These are phyloP conservation scores for Saccharomycopsis microspora DNA, from an alignment of 805 yeast species.

Conservation along the genomic window DNA sequence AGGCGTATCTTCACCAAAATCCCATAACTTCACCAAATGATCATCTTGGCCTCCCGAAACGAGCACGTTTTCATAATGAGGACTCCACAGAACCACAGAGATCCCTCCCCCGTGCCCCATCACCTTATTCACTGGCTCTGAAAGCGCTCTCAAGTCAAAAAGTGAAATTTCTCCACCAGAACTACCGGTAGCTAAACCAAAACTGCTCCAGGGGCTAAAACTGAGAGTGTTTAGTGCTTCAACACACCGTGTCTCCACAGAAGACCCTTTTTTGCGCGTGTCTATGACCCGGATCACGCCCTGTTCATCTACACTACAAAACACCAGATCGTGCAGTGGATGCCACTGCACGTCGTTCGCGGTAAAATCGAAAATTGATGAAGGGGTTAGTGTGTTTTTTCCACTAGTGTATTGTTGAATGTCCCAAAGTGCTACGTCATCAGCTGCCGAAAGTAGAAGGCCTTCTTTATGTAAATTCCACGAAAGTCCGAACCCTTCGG, in stretches of 20 bases:
- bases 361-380: slow-evolving; percentile 16
- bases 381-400: slow-evolving; percentile 16
- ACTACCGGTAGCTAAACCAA: slow-evolving; percentile 59
- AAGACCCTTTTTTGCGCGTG: slow-evolving; percentile 25
- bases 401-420: slow-evolving; percentile 30
- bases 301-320: slow-evolving; percentile 61
- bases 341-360: slow-evolving; percentile 69
- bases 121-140: slow-evolving; percentile 20
- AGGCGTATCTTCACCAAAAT: slow-evolving; percentile 26
- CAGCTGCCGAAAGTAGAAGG: slow-evolving; percentile 47
- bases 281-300: slow-evolving; percentile 42
- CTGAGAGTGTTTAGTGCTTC: slow-evolving; percentile 35
- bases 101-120: slow-evolving; percentile 34
- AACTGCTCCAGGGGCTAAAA: slow-evolving; percentile 45
- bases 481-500: slow-evolving; percentile 58
- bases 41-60: slow-evolving; percentile 62
- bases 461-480: slow-evolving; percentile 69
- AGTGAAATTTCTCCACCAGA: slow-evolving; percentile 40
- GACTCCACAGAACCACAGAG: slow-evolving; percentile 68
- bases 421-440: slow-evolving; percentile 59
- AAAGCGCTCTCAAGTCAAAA: slow-evolving; percentile 53
- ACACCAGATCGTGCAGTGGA: slow-evolving; percentile 45
- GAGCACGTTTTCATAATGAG: slow-evolving; percentile 36
- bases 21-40: slow-evolving; percentile 52
- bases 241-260: slow-evolving; percentile 19